Percentiles rank a stretch among this genome's conserved stretches.
These are phyloP conservation scores for Primulina eburnea DNA, from an alignment of 257 asterid species.

Conservation along the genomic window DNA sequence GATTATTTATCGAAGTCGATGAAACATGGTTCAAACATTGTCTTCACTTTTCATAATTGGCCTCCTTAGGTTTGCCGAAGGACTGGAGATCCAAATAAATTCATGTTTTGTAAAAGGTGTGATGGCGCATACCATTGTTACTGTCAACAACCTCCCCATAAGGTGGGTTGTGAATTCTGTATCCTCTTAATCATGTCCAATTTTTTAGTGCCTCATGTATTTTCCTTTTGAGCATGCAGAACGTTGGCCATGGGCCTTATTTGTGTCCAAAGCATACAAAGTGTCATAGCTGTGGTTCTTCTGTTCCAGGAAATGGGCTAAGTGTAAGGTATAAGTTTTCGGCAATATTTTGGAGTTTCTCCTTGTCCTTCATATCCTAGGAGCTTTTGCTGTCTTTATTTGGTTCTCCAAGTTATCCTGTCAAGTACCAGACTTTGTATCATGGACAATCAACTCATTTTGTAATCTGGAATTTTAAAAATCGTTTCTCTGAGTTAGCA, in stretches of 20 bases:
- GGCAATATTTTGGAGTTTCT: not conserved
- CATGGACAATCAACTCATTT: not conserved
- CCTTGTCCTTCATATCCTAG: not conserved
- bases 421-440: not conserved
- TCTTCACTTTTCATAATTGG: constrained; percentile 5
- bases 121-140: constrained; percentile 92
- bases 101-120: constrained; percentile 97
- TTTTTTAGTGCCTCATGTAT: constrained; percentile 23
- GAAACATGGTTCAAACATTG: not conserved
- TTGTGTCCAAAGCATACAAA: constrained; percentile 91
- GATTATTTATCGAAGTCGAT: constrained; percentile 18
- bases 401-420: not conserved
- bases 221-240: constrained; percentile 49
- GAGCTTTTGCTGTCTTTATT: not conserved
- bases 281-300: constrained; percentile 92
- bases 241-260: constrained; percentile 88
- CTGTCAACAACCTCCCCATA: constrained; percentile 98
- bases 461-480: not conserved
- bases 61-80: constrained; percentile 67
- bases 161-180: constrained; percentile 46
- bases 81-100: constrained; percentile 92
- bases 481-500: too few relatives aligned
- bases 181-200: not conserved
- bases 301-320: constrained; percentile 92
- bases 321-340: constrained; percentile 65